These are phyloP conservation scores for Diospyros lotus DNA, from an alignment of 148 eudicot species.

Conservation along the genomic window DNA sequence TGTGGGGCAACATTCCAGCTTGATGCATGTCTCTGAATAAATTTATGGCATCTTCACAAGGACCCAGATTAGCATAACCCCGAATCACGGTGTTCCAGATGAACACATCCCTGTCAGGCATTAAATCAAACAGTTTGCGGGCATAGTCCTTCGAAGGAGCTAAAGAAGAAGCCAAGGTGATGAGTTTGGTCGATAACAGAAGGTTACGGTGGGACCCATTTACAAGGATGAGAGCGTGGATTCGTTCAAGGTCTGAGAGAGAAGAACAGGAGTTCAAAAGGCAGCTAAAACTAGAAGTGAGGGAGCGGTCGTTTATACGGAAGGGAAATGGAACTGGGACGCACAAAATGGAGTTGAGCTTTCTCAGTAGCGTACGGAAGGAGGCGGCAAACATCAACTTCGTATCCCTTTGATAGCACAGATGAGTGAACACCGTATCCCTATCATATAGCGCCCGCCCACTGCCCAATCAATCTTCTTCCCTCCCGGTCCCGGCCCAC, in stretches of 20 bases:
- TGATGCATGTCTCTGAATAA: slow-evolving; percentile 21
- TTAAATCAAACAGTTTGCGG: slow-evolving; percentile 24
- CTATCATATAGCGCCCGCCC: too few species aligned
- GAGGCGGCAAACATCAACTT: slow-evolving; percentile 9
- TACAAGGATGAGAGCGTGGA: slow-evolving; percentile 17
- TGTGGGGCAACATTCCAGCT: slow-evolving; percentile 14
- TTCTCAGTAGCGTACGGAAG: neutral
- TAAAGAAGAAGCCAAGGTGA: neutral
- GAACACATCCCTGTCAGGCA: slow-evolving; percentile 10
- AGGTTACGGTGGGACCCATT: slow-evolving; percentile 17
- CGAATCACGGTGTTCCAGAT: slow-evolving; percentile 21
- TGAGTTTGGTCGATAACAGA: slow-evolving; percentile 14
- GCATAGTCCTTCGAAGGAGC: slow-evolving; percentile 24
- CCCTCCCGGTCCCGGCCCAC: too few species aligned
- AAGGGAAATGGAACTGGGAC: neutral
- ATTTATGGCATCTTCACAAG: slow-evolving; percentile 12
- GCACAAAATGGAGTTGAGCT: neutral
- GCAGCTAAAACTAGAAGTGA: neutral
- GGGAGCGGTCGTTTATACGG: slow-evolving; percentile 13
- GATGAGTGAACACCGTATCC: too few species aligned
- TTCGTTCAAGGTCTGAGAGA: slow-evolving; percentile 10
- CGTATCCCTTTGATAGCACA: neutral
- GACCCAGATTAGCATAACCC: slow-evolving; percentile 16
- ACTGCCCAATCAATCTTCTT: too few species aligned
- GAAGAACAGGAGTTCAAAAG: slow-evolving; percentile 16